These are phyloP conservation scores for Candida boidinii DNA, from an alignment of 805 yeast genomes.

Conservation along the genomic window DNA sequence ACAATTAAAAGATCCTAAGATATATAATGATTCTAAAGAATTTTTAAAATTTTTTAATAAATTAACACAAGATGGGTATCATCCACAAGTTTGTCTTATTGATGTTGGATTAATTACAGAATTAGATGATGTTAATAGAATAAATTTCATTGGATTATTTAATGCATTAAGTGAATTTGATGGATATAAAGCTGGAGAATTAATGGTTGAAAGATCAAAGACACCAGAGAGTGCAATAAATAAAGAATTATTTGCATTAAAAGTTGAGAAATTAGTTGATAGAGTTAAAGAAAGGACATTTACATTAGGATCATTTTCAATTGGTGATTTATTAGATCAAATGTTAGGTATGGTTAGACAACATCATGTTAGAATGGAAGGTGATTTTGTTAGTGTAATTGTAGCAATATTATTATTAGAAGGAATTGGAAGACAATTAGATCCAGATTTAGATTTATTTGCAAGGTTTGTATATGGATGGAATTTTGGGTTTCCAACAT, in stretches of 20 bases:
- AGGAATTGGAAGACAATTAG: constrained; percentile 92
- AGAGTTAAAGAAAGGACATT: constrained; percentile 82
- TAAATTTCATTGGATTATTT: constrained; percentile 83
- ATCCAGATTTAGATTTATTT: constrained; percentile 88
- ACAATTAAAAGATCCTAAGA: constrained; percentile 27
- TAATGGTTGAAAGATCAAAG: constrained; percentile 90
- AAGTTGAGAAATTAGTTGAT: constrained; percentile 76
- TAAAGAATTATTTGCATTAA: constrained; percentile 76
- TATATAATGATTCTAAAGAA: constrained; percentile 25
- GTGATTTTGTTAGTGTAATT: constrained; percentile 92
- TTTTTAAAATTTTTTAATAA: constrained; percentile 33
- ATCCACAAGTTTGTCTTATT: constrained; percentile 81
- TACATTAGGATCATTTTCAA: constrained; percentile 83
- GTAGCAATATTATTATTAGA: constrained; percentile 86
- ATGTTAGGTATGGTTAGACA: constrained; percentile 85
- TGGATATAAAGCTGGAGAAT: constrained; percentile 90
- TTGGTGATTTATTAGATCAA: constrained; percentile 83
- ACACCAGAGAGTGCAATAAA: constrained; percentile 91
- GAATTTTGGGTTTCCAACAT: constrained; percentile 28
- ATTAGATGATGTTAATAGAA: constrained; percentile 64
- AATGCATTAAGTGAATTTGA: constrained; percentile 85
- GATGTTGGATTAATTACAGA: constrained; percentile 95
- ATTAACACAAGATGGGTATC: constrained; percentile 48
- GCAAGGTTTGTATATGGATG: constrained; percentile 78
- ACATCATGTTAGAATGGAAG: constrained; percentile 97